Evolutionary conservation across 306 rosid genomes (phyloP).

Genomic region (Fragaria vesca): DNA sequence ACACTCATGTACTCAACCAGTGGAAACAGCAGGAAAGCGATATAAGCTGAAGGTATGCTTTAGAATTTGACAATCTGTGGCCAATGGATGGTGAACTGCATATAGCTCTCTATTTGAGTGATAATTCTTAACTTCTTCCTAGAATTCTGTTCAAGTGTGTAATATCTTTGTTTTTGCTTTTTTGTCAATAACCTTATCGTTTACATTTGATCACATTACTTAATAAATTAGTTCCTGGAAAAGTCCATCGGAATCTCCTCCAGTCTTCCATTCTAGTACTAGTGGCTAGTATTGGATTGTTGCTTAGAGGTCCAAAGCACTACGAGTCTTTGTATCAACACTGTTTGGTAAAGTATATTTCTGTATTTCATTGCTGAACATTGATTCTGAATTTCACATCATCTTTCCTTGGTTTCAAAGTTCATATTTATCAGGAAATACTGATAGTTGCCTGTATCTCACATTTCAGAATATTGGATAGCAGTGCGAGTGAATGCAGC

Average conservation of each 20-base stretch:
- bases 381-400: background rate
- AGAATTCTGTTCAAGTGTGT: background rate
- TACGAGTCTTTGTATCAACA: background rate
- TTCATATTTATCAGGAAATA: background rate
- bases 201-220: background rate
- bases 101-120: background rate
- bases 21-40: background rate
- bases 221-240: background rate
- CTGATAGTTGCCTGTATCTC: background rate
- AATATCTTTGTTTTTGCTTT: background rate
- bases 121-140: background rate
- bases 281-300: background rate
- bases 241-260: background rate
- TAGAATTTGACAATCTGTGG: background rate
- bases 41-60: background rate
- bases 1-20: background rate
- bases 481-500: background rate
- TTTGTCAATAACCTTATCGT: background rate
- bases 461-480: background rate
- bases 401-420: background rate
- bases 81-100: background rate
- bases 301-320: background rate
- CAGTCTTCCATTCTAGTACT: background rate
- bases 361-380: background rate
- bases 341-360: background rate